Evolutionary conservation across 2,329 filamentous ascomycete genomes (phyloP), one percentile per base, ranked within the genome.

Genomic region (Arthrobotrys sinensis): DNA sequence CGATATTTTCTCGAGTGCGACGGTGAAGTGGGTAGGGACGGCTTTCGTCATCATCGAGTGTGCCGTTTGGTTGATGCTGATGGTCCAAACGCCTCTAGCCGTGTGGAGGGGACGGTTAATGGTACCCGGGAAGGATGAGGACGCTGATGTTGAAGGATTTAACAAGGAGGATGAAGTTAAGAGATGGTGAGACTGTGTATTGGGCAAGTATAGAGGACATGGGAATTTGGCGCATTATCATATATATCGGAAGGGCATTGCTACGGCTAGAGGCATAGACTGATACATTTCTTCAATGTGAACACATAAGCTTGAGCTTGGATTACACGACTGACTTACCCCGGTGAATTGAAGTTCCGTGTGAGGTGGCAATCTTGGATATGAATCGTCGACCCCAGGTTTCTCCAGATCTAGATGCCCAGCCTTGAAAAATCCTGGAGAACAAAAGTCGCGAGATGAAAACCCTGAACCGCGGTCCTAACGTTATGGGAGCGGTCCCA

Each of bases 71-170:
- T 60, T 89, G 0, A 85, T 88, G 80, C 87, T 89, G 24, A 85
- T 87, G 8, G 82, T 84, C 19, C 84, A 85, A 48, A 86, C 89
- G 81, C 81, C 88, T 1, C 83, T 85, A 24, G 89, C 88, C 1
- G 84, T 91, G 32, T 82, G 83, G 80, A 85, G 84, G 14, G 84
- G 86, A 55, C 86, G 89, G 60, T 87, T 91, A 16, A 84, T 90
- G 80, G 90, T 86, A 83, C 88, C 88, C 3, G 89, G 89, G 0
- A 89, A 87, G 81, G 89, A 90, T 77, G 89, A 90, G 81, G 89
- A 90, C 79, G 86, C 73, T 4, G 60, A 70, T 36, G 60, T 77
- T 7, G 73, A 77, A 38, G 73, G 73, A 1, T 63, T 77, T 24
- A 32, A 38, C 10, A 71, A 63, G 43, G 43, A 67, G 28, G 66